Evolutionary conservation across 306 rosid genomes (phyloP), one percentile per base, ranked within the genome.

Genomic region (Betula pendula): DNA sequence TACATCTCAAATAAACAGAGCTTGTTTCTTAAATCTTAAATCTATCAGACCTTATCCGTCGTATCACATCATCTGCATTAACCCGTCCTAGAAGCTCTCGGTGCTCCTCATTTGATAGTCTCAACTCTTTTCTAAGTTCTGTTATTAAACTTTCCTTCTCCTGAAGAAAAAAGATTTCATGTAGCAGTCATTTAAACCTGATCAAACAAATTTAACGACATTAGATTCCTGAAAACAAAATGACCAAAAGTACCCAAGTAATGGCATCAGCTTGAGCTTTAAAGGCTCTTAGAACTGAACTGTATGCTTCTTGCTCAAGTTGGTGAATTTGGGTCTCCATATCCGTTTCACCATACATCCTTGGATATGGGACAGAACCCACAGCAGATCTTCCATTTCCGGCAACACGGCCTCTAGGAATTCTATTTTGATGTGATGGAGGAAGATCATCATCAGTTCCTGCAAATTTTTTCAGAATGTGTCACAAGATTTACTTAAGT

Each of bases 251-350:
- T 90, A 92, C 98, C 97, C 98, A 94, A 82, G 98, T 90, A 89
- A 94, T 90, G 89, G 89, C 93, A 90, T 94, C 98, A 79, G 96
- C 93, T 86, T 94, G 98, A 78, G 98, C 98, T 89, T 94, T 92
- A 83, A 94, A 94, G 89, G 98, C 98, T 81, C 97, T 87, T 60
- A 94, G 85, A 89, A 94, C 89, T 19, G 98, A 86, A 85, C 93
- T 89, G 85, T 94, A 94, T 67, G 98, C 98, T 84, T 94, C 98
- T 74, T 92, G 90, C 85, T 94, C 98, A 67, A 94, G 97, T 79
- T 89, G 94, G 79, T 94, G 98, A 84, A 94, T 92, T 80, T 94
- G 97, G 68, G 89, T 81, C 80, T 94, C 97, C 98, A 94, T 89
- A 79, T 92, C 89, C 33, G 89, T 84, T 67, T 94, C 96, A 59